Base-by-base conservation (phyloP, 1,284 basidiomycete genomes). In the Agaricales sp. region DNA sequence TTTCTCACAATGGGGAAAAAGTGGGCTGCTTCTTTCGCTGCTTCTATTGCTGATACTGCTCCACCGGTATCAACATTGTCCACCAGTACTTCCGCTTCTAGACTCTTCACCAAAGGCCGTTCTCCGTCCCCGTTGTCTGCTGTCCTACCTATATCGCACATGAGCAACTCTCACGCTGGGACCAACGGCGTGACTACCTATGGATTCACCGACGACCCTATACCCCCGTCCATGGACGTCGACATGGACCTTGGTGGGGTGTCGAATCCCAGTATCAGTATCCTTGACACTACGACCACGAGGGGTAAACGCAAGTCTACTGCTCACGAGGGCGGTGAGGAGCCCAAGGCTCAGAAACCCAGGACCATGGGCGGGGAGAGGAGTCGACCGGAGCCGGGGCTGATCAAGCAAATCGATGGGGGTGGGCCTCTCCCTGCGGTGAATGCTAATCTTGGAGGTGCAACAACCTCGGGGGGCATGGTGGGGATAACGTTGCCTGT, bases 401-500 rank as follows among this genome's bases (percentile, higher is more conserved):
- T n/a, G n/a, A n/a, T n/a, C n/a, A n/a, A n/a, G n/a, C n/a, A n/a
- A n/a, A n/a, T n/a, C n/a, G 22, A 80, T 37, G 70, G 72, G 2
- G 58, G 57, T 11, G 63, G 63, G 37, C 59, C 57, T 41, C 52
- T 51, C n/a, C n/a, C n/a, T n/a, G n/a, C n/a, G n/a, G n/a, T n/a
- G n/a, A n/a, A 67, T 53, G 55, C 74, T 59, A 54, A 55, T 44
- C 59, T 56, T 37, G 66, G 70, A 43, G 77, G 79, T 56, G 61
- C 76, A 21, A 64, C 78, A 38, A 89, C 87, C 13, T 67, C 92
- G 6, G 89, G 89, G 20, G 86, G 86, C 0, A 84, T 86, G 56
- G 65, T 77, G 67, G 80, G 51, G 80, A 79, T 57, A 18, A 55
- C 63, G 35, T 59, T 82, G 49, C 70, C 73, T 12, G 59, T 69